Percentiles rank a stretch among this genome's conserved stretches.
Conservation (phyloP, 495 filamentous ascomycete genomes). For the Talaromyces liani region DNA sequence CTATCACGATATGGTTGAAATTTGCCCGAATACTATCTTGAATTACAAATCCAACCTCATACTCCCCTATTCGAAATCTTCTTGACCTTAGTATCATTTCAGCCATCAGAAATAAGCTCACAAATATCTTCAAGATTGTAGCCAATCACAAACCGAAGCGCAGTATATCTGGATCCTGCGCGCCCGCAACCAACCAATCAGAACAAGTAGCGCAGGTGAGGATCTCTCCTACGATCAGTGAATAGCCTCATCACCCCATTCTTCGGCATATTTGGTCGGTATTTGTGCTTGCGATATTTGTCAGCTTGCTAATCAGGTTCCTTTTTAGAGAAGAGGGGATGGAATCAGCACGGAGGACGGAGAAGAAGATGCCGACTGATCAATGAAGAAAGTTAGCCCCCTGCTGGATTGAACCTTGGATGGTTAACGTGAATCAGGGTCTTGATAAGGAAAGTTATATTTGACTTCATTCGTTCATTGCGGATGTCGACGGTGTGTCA, state of each 20-base stretch:
- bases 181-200: neutral
- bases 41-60: constrained; percentile 1
- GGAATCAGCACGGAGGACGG: neutral
- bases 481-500: neutral
- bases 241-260: neutral
- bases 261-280: neutral
- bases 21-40: neutral
- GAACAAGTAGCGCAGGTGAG: neutral
- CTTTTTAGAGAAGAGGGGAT: neutral
- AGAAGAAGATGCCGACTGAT: neutral
- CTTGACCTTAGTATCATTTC: neutral
- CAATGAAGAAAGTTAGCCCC: neutral
- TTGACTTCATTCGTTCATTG: neutral
- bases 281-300: neutral
- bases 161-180: neutral
- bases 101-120: neutral
- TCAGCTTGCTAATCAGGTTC: neutral
- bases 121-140: neutral
- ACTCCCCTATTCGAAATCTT: neutral
- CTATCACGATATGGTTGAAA: neutral
- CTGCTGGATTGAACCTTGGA: neutral
- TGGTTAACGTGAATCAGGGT: neutral
- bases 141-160: constrained; percentile 5
- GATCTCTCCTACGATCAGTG: neutral
- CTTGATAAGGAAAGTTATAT: neutral